phyloP scores from a whole-genome alignment of 768 basidiomycete species.

The Calocybe indica region DNA sequence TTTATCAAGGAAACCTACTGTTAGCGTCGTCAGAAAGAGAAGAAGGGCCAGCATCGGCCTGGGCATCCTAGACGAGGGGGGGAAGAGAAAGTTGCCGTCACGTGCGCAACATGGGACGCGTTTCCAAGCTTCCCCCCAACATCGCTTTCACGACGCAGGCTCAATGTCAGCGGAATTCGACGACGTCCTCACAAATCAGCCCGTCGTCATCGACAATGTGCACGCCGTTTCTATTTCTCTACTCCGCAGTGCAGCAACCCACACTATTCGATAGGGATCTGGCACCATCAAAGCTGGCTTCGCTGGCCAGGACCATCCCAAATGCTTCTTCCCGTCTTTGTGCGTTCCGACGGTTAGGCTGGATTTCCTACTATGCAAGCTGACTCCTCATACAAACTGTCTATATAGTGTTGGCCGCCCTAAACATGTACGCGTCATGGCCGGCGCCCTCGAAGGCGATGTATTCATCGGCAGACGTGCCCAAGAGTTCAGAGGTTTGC shows the following conservation, averaged over 20 bases:
- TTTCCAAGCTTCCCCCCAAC: constrained; percentile 9
- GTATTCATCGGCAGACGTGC: constrained; percentile 93
- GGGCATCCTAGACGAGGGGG: constrained; percentile 1
- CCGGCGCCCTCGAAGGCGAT: constrained; percentile 93
- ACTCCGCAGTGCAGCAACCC: constrained; percentile 11
- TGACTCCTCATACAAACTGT: constrained; percentile 18
- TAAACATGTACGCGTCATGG: constrained; percentile 97
- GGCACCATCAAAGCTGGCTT: constrained; percentile 99
- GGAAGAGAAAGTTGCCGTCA: too few relatives aligned
- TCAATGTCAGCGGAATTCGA: constrained; percentile 83
- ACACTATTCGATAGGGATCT: constrained; percentile 65
- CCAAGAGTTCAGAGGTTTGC: constrained; percentile 90
- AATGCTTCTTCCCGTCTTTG: constrained; percentile 99
- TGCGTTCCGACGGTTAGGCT: constrained; percentile 49
- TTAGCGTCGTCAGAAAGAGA: constrained; percentile 12
- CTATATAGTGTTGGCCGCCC: constrained; percentile 82
- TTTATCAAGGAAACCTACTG: constrained; percentile 13
- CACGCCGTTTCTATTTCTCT: constrained; percentile 20
- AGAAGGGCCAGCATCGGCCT: constrained; percentile 2
- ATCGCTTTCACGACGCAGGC: constrained; percentile 6
- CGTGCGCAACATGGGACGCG: neutral
- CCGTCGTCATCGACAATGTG: constrained; percentile 98
- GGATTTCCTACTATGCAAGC: constrained; percentile 11
- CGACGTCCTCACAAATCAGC: constrained; percentile 95
- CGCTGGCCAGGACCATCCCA: constrained; percentile 97